These are phyloP conservation scores for Ophiocordyceps sinensis DNA, from an alignment of 2,329 filamentous ascomycete species.

Conservation along the genomic window DNA sequence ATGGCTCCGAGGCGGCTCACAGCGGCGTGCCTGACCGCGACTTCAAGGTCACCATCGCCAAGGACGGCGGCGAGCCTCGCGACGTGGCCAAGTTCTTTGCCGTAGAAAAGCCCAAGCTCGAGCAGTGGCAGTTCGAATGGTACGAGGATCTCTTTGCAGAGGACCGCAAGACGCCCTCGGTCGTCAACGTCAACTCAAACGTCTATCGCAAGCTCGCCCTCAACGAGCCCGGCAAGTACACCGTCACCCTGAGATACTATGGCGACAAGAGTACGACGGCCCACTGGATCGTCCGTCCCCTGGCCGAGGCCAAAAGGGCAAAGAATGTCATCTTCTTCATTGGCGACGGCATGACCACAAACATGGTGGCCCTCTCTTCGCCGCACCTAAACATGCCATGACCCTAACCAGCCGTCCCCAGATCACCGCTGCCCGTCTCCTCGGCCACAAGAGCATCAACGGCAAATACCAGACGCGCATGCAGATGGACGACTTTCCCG, in stretches of 20 bases:
- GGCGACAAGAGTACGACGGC: constrained; percentile 56
- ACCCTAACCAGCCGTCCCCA: too few relatives aligned
- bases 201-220: constrained; percentile 62
- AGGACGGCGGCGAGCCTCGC: constrained; percentile 39
- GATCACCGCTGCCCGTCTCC: constrained; percentile 64
- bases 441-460: constrained; percentile 72
- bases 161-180: constrained; percentile 51
- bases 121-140: constrained; percentile 76
- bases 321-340: constrained; percentile 84
- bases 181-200: constrained; percentile 71
- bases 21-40: constrained; percentile 53
- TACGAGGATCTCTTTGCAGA: constrained; percentile 71
- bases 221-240: constrained; percentile 67
- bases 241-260: constrained; percentile 63
- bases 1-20: constrained; percentile 66
- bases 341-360: constrained; percentile 59
- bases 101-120: constrained; percentile 54
- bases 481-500: constrained; percentile 69
- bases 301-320: constrained; percentile 55
- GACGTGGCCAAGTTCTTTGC: constrained; percentile 53
- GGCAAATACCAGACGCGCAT: constrained; percentile 67
- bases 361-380: constrained; percentile 33
- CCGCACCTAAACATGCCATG: too few relatives aligned
- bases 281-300: constrained; percentile 61
- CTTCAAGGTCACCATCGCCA: constrained; percentile 62